Evolutionary conservation across 176 grass and related monocot species (phyloP).

Genomic region (Zea luxurians): DNA sequence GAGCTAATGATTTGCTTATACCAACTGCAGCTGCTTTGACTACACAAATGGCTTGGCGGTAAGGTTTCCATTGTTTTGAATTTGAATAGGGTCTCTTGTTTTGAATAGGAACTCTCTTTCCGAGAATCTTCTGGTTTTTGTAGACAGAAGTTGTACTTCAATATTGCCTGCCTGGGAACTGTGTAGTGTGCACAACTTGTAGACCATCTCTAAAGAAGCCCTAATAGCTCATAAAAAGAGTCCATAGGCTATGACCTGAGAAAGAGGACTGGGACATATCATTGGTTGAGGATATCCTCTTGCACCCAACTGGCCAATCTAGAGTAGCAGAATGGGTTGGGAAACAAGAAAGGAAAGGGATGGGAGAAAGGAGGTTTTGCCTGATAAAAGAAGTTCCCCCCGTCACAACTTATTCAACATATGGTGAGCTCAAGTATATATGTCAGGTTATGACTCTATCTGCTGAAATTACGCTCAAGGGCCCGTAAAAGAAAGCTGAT

Average conservation of each 20-base stretch:
- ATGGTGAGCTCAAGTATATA: neutral
- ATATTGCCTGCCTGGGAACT: neutral
- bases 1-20: constrained; percentile 27
- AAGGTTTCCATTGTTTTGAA: constrained; percentile 39
- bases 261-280: neutral
- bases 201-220: neutral
- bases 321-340: neutral
- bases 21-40: constrained; percentile 86
- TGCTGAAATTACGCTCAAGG: neutral
- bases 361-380: neutral
- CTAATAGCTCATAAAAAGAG: neutral
- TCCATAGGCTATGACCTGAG: neutral
- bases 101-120: neutral
- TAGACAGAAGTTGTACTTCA: neutral
- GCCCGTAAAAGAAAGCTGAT: no score
- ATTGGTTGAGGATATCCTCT: neutral
- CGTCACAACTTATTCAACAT: neutral
- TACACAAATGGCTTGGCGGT: constrained; percentile 96
- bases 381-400: neutral
- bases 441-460: neutral
- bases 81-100: constrained; percentile 1
- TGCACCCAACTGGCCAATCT: neutral
- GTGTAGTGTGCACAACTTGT: neutral
- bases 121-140: no score
- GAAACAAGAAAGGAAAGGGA: constrained; percentile 13